Conservation (phyloP, 2,329 filamentous ascomycete species). For the Colletotrichum neosansevieriae region DNA sequence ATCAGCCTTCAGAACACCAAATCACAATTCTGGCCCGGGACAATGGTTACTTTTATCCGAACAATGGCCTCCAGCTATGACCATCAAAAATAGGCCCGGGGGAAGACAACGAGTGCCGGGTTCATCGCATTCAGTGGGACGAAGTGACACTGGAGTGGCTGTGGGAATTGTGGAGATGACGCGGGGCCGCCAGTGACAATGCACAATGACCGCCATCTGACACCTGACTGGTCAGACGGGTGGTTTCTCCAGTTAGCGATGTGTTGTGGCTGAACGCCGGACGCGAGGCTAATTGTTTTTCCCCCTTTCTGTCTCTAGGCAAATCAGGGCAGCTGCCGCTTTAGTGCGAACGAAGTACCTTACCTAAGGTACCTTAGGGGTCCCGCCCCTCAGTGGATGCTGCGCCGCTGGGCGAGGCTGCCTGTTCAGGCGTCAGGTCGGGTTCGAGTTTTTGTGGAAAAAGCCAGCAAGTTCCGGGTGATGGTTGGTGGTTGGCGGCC, state of each 20-base stretch:
- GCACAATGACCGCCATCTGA: slow-evolving; percentile 15
- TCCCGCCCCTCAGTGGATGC: slow-evolving; percentile 7
- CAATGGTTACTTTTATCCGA: too few species aligned
- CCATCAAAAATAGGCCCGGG: background rate
- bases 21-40: too few species aligned
- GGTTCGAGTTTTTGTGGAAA: too few species aligned
- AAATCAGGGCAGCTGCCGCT: too few species aligned
- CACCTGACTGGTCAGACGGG: slow-evolving; percentile 13
- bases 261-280: background rate
- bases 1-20: too few species aligned
- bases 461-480: too few species aligned
- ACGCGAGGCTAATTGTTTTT: too few species aligned
- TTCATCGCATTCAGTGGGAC: slow-evolving; percentile 39
- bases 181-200: slow-evolving; percentile 11
- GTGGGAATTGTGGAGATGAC: slow-evolving; percentile 21
- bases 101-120: background rate
- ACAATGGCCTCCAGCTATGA: too few species aligned
- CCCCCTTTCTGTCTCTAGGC: too few species aligned
- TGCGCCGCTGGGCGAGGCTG: slow-evolving; percentile 5
- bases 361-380: background rate
- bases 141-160: slow-evolving; percentile 18
- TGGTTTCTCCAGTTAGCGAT: background rate
- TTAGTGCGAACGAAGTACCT: too few species aligned
- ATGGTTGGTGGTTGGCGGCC: too few species aligned
- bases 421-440: too few species aligned